Conservation (phyloP, 1,139 yeast genomes). For the Blastobotrys elegans region DNA sequence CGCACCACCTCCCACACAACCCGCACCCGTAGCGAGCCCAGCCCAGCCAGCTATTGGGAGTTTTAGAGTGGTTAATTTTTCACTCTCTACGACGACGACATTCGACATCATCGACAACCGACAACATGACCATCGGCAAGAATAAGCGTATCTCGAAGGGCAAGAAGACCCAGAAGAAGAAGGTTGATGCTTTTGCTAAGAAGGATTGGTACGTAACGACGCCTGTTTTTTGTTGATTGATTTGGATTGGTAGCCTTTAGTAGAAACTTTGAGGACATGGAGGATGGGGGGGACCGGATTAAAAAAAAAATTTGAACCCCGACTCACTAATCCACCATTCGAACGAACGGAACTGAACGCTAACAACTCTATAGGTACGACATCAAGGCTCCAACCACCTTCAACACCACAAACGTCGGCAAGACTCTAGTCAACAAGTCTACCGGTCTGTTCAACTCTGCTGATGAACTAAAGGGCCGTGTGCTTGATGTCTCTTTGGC, state of each 20-base stretch:
- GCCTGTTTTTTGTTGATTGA: too few relatives aligned
- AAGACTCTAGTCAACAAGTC: constrained; percentile 92
- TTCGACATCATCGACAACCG: constrained; percentile 2
- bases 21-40: too few relatives aligned
- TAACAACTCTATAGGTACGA: too few relatives aligned
- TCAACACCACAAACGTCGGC: constrained; percentile 91
- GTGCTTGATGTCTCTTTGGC: constrained; percentile 82
- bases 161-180: constrained; percentile 93
- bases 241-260: not conserved
- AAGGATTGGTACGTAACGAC: constrained; percentile 85
- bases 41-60: too few relatives aligned
- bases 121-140: constrained; percentile 86
- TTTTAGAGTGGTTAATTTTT: not conserved
- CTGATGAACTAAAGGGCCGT: constrained; percentile 89
- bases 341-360: too few relatives aligned
- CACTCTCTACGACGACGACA: constrained; percentile 1
- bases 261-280: too few relatives aligned
- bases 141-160: constrained; percentile 95
- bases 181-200: constrained; percentile 91
- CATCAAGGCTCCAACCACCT: constrained; percentile 92
- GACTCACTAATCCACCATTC: too few relatives aligned
- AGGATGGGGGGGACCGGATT: too few relatives aligned
- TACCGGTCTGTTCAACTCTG: constrained; percentile 87
- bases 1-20: too few relatives aligned
- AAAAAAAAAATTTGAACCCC: too few relatives aligned